Base-by-base conservation (phyloP, 2,329 filamentous ascomycete genomes). In the Hypoxylon sp. region DNA sequence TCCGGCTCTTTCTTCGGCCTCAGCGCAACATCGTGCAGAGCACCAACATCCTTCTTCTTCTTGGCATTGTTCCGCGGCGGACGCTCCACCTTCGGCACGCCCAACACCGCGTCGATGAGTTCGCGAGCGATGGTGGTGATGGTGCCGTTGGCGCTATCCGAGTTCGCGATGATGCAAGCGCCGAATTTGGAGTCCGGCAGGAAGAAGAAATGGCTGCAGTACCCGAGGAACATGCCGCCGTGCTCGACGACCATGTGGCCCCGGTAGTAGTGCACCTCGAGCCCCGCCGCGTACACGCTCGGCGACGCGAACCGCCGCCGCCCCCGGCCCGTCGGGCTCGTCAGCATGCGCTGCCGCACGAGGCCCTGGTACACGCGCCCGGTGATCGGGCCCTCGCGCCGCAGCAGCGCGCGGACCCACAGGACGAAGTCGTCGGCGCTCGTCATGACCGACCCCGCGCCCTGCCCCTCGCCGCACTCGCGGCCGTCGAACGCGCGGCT, bases 401-500 rank as follows among this genome's bases (percentile, higher is more conserved):
- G 43, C 49, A 68, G 26, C 11, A 67, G 7, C 1, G 63, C 62
- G 20, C 58, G 59, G 3, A 67, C 63, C 67, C 68, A 70, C 48
- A 58, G 60, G 40, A 69, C 58, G 23, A 60, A 62, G 52, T 70
- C 68, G 10, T 67, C 62, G 10, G 50, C 68, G 59, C 62, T 67
- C n/a, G 66, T 63, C 5, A 69, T 49, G 35, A 70, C 58, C 0
- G 59, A 68, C 9, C 67, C 67, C 0, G 68, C 68, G 1, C 68
- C 68, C 37, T 68, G 60, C 10, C n/a, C 58, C 26, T 67, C 66
- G 1, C 58, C 52, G 3, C 31, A 45, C 2, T 67, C 51, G 2
- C 27, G 26, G 3, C 27, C 23, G 15, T 48, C 45, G 15, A 67
- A 61, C 1, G 26, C 47, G 0, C 13, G 21, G 20, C 66, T 4